Base-by-base conservation (phyloP, 345 rosid genomes). In the Aquilaria malaccensis region DNA sequence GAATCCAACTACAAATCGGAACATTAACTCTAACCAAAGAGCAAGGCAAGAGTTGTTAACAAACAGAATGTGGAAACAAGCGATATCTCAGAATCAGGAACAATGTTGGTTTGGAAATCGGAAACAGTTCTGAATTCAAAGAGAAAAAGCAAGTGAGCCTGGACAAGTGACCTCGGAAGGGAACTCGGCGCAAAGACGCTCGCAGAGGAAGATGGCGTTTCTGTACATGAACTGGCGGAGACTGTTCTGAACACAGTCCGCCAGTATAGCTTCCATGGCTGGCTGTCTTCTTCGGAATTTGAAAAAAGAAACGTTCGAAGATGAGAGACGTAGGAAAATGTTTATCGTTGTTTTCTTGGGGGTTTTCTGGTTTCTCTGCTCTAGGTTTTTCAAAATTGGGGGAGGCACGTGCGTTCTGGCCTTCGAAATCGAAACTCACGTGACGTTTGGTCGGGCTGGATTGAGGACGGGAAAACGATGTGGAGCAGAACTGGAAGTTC, bases 151-250 rank as follows among this genome's bases (percentile, higher is more conserved):
- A 37, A 37, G 43, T 37, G 43, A 37, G 43, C 5, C 22, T 37
- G 30, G 22, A 12, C 13, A 43, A 31, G 50, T 43, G n/a, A 94
- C 99, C 97, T 95, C 97, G 13, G 96, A 79, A 37, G 97, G 97
- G 69, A 86, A 95, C 84, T 95, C 99, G n/a, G 97, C 95, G 60
- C 89, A 88, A 74, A 95, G 95, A 52, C 97, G 95, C 73, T 95
- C 99, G 70, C 97, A 91, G 81, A 91, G 80, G 83, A 95, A 95
- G 67, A 86, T 82, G 71, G 97, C 89, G 78, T 95, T 95, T 37
- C 77, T 78, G 79, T 74, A 65, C 73, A 95, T 84, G 78, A 95
- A 91, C 67, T 86, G 79, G 58, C 94, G 93, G 37, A 91, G 89
- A 74, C 89, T 95, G 85, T 81, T 86, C 69, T 80, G 85, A 31